Evolutionary conservation across 2,329 filamentous ascomycete species (phyloP), one percentile per base, ranked within the genome.

Genomic region (Fusarium sororula): DNA sequence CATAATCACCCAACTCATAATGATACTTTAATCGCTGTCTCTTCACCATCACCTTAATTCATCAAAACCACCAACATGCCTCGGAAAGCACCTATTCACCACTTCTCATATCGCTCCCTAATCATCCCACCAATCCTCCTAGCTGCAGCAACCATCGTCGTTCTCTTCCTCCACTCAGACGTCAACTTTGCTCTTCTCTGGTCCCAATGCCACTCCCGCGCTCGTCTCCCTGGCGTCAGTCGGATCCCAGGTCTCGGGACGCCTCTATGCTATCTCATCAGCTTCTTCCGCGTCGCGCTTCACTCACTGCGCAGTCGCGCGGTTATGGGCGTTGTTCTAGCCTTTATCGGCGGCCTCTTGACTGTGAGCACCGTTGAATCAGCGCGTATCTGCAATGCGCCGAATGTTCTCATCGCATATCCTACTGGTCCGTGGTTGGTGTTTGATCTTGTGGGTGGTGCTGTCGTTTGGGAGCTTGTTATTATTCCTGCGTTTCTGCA

Each of bases 171-270:
- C 37, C 83, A 86, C 78, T 83, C 84, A 47, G 86, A 88, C 79
- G 83, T 87, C 78, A 87, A 88, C 82, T 81, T 85, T 63, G 83
- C 85, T 24, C 81, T 88, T 70, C 85, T 89, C 67, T 88, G 85
- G 81, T 88, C 86, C 48, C 87, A 88, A 74, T 89, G 87, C 79
- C 84, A 88, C 77, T 81, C 87, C 5, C 84, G 80, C 66, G 79
- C 85, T 14, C 84, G 84, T 22, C 76, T 88, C 28, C 85, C 85
- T 17, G 81, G 58, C 24, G 77, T 89, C 28, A 84, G 83, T 51
- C 83, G 78, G n/a, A 75, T 87, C 6, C 86, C 86, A 11, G 67
- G 84, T 48, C 60, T 89, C 30, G 86, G 86, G 42, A 81, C 85
- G 5, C 84, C 85, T 22, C 66, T 82, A 35, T 89, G 87, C 80